Percentiles rank a stretch among this genome's conserved stretches.
Conservation (phyloP, 441 rosid species). For the Eutrema salsugineum region DNA sequence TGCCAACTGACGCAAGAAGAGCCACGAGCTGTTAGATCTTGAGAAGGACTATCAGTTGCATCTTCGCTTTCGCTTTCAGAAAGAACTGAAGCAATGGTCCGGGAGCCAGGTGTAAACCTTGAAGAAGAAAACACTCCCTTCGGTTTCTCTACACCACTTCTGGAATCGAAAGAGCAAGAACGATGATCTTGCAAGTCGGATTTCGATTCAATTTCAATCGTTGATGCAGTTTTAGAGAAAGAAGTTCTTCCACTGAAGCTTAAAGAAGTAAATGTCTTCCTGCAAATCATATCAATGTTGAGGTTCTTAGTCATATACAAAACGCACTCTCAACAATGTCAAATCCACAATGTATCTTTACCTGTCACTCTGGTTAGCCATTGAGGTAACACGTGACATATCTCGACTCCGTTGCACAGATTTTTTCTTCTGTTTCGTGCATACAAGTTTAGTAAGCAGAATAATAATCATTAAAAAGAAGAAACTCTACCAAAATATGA, state of each 20-base stretch:
- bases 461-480: neutral
- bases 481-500: neutral
- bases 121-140: conserved; percentile 39
- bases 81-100: conserved; percentile 46
- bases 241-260: conserved; percentile 46
- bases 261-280: conserved; percentile 55
- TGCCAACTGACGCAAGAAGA: conserved; percentile 65
- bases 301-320: conserved; percentile 26
- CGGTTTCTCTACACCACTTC: conserved; percentile 54
- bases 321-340: conserved; percentile 15
- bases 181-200: conserved; percentile 47
- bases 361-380: conserved; percentile 60
- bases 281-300: conserved; percentile 27
- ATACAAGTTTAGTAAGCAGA: neutral
- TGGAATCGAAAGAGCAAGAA: conserved; percentile 57
- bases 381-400: conserved; percentile 39
- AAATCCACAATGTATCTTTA: conserved; percentile 26
- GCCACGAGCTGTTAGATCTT: conserved; percentile 36
- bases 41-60: conserved; percentile 38
- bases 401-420: conserved; percentile 49
- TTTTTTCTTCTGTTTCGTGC: conserved; percentile 65
- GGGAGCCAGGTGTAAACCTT: conserved; percentile 32
- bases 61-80: conserved; percentile 38
- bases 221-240: conserved; percentile 51
- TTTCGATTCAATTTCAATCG: conserved; percentile 44